Conservation (phyloP, 371 early-diverging fungal species). For the Sporodiniella umbellata region DNA sequence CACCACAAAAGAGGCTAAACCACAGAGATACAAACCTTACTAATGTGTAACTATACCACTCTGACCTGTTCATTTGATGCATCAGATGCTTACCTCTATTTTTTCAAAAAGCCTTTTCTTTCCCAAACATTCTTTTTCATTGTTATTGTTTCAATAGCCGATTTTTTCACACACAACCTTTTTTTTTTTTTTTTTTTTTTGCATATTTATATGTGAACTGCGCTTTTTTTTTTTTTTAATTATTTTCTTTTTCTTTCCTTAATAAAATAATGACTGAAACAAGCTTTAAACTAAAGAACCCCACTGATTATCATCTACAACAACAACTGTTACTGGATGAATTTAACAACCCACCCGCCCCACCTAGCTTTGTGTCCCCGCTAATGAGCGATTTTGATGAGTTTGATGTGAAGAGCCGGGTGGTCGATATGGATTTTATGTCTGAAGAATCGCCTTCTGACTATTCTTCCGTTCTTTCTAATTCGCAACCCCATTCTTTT, state of each 20-base stretch:
- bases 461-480: conserved; percentile 12
- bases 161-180: background rate
- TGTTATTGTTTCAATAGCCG: background rate
- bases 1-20: background rate
- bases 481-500: conserved; percentile 9
- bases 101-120: background rate
- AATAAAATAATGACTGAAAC: conserved; percentile 5
- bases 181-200: too few species aligned
- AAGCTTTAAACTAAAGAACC: conserved; percentile 19
- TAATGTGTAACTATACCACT: too few species aligned
- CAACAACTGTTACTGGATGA: conserved; percentile 1
- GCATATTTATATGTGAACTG: background rate
- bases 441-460: conserved; percentile 24
- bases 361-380: conserved; percentile 15
- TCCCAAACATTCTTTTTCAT: background rate
- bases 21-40: background rate
- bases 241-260: background rate
- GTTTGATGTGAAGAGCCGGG: background rate
- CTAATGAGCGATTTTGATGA: conserved; percentile 29
- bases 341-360: conserved; percentile 1
- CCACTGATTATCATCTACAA: conserved; percentile 27
- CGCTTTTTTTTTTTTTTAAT: background rate
- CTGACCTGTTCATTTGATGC: too few species aligned
- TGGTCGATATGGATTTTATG: background rate
- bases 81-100: too few species aligned